Base-by-base conservation (phyloP, 2,329 filamentous ascomycete genomes). In the Pyricularia grisea region DNA sequence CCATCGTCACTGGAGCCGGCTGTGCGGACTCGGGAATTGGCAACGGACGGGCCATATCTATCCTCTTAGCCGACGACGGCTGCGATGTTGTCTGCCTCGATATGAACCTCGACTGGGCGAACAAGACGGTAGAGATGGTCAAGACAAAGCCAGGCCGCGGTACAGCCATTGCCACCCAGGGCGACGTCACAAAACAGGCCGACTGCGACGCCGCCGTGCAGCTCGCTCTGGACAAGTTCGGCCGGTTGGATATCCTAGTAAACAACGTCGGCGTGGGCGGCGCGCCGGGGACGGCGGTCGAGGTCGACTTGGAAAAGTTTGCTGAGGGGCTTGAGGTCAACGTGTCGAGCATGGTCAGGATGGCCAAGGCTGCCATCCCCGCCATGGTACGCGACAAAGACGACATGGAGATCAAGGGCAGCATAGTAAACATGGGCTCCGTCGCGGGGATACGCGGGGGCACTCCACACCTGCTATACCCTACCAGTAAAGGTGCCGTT, bases 191-290 rank as follows among this genome's bases (percentile, higher is more conserved):
- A 0, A 76, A 77, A 0, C 79, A 82, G 20, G 69, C 69, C 0
- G 85, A 88, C 68, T 90, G 87, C 73, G 77, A 83, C 67, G 72
- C 70, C 0, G 76, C 78, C 1, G 77, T 83, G 7, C 70, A 80
- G 0, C 69, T 75, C 0, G 82, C 87, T 0, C 17, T 87, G 0
- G 70, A 79, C 2, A 72, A 75, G 1, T 90, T 85, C 71, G 87
- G 86, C 0, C 78, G 85, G 1, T 71, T 91, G 1, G 87, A 90
- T 72, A 87, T 90, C 61, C 77, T 91, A 0, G 79, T 90, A 50
- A 90, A 90, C 73, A 87, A 87, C 69, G 88, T 91, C 1, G 89
- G 89, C 0, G 79, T 90, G 25, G 81, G 81, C 4, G 89, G 89
- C 0, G 83, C 87, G 0, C 69, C 77, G 1, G 89, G 89, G 0